phyloP scores from a whole-genome alignment of 2,329 filamentous ascomycete genomes.

The Colletotrichum caudatum region DNA sequence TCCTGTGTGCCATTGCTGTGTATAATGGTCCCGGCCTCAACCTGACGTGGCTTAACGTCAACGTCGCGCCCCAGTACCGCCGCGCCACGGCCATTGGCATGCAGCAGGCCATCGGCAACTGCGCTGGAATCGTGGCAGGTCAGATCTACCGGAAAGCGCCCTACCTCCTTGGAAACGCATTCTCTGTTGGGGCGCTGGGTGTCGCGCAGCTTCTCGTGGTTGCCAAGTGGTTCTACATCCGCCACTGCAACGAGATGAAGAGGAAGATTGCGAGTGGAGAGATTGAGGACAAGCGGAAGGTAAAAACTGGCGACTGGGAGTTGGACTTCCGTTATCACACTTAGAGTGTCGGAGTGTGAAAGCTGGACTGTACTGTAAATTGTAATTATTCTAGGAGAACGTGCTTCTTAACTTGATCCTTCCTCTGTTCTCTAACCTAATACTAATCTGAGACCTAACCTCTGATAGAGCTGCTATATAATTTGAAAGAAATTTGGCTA shows the following conservation, averaged over 20 bases:
- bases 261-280: slow-evolving; percentile 53
- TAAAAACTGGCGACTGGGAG: slow-evolving; percentile 60
- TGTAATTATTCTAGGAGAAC: too few relatives aligned
- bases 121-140: slow-evolving; percentile 57
- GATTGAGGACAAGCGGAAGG: slow-evolving; percentile 57
- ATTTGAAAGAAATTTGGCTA: too few relatives aligned
- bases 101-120: slow-evolving; percentile 52
- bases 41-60: slow-evolving; percentile 60
- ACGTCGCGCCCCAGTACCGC: slow-evolving; percentile 59
- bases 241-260: slow-evolving; percentile 56
- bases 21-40: slow-evolving; percentile 63
- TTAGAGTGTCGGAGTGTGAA: slow-evolving; percentile 17
- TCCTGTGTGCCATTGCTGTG: slow-evolving; percentile 60
- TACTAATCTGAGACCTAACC: too few relatives aligned
- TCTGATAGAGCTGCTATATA: too few relatives aligned
- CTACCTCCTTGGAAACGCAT: slow-evolving; percentile 49
- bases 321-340: slow-evolving; percentile 62
- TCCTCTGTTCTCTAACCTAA: too few relatives aligned
- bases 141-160: slow-evolving; percentile 52
- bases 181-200: slow-evolving; percentile 46
- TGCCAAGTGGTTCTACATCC: slow-evolving; percentile 57
- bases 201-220: slow-evolving; percentile 54
- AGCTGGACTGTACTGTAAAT: too few relatives aligned
- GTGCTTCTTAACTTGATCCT: too few relatives aligned
- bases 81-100: slow-evolving; percentile 61